Evolutionary conservation across 805 yeast species (phyloP).

Genomic region (Metschnikowia gelsemii): DNA sequence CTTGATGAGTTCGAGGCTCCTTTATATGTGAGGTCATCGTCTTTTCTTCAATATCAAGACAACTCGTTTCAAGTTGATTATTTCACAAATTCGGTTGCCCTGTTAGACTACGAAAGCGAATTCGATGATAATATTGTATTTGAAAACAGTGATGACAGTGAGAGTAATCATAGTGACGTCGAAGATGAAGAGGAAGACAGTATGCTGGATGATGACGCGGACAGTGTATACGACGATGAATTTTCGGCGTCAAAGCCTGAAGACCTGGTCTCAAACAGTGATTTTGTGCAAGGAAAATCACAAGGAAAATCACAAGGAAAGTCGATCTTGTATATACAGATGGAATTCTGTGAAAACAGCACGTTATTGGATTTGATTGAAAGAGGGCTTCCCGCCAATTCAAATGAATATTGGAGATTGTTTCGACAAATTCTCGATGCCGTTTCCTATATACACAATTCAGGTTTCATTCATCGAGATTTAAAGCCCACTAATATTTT

Average conservation of each 20-base stretch:
- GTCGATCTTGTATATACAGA: slow-evolving; percentile 87
- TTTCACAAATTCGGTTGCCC: slow-evolving; percentile 64
- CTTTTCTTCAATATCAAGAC: slow-evolving; percentile 21
- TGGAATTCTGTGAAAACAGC: slow-evolving; percentile 98
- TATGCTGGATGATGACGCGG: slow-evolving; percentile 1
- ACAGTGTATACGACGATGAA: not conserved
- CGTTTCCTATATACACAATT: slow-evolving; percentile 83
- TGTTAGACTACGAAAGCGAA: slow-evolving; percentile 45
- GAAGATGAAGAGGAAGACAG: slow-evolving; percentile 16
- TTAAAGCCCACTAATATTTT: slow-evolving; percentile 94
- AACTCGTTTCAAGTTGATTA: slow-evolving; percentile 54
- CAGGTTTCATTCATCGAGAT: slow-evolving; percentile 94
- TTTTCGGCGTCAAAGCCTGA: not conserved
- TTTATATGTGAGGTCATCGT: slow-evolving; percentile 22
- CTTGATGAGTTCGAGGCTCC: slow-evolving; percentile 26
- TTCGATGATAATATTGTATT: slow-evolving; percentile 34
- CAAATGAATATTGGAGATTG: slow-evolving; percentile 86
- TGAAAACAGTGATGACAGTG: slow-evolving; percentile 26
- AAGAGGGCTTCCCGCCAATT: slow-evolving; percentile 63
- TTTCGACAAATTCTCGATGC: slow-evolving; percentile 89
- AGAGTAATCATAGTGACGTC: slow-evolving; percentile 9
- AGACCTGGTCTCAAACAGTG: not conserved
- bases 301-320: slow-evolving; percentile 24
- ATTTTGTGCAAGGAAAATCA: not conserved
- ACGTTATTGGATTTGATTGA: slow-evolving; percentile 81